Evolutionary conservation across 1,284 basidiomycete species (phyloP).

Genomic region (Rhodotorula sp.): DNA sequence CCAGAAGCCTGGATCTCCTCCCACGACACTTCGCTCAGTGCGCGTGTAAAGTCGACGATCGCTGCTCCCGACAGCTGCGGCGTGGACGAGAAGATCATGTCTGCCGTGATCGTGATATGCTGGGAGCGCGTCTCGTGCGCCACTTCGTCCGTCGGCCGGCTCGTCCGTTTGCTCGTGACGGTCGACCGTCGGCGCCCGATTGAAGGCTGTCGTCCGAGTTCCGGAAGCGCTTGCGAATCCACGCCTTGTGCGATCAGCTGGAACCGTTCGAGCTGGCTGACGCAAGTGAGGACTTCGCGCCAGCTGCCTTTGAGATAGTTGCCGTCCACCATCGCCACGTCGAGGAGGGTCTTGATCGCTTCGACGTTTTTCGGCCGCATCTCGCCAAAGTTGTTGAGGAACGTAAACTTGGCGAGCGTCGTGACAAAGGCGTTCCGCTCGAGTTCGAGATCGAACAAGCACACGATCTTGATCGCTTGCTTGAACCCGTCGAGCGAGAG

Average conservation of each 20-base stretch:
- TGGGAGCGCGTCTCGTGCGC: slow-evolving; percentile 95
- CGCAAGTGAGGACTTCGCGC: slow-evolving; percentile 91
- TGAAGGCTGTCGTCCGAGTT: slow-evolving; percentile 70
- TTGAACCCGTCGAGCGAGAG: slow-evolving; percentile 93
- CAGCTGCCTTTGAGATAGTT: slow-evolving; percentile 92
- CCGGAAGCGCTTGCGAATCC: slow-evolving; percentile 65
- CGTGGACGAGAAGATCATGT: slow-evolving; percentile 97
- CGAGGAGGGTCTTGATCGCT: slow-evolving; percentile 88
- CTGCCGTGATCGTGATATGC: slow-evolving; percentile 96
- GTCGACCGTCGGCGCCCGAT: slow-evolving; percentile 30
- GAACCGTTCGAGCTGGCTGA: slow-evolving; percentile 96
- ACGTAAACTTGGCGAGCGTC: slow-evolving; percentile 95
- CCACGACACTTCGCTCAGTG: slow-evolving; percentile 96
- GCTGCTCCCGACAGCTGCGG: slow-evolving; percentile 94
- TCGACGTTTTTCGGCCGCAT: slow-evolving; percentile 99
- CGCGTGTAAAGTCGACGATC: slow-evolving; percentile 96
- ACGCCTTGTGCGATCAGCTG: slow-evolving; percentile 82
- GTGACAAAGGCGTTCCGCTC: slow-evolving; percentile 95
- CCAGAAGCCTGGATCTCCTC: slow-evolving; percentile 98
- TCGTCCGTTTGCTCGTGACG: slow-evolving; percentile 44
- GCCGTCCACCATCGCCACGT: slow-evolving; percentile 88
- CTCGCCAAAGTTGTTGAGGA: slow-evolving; percentile 91
- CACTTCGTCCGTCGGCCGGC: slow-evolving; percentile 78
- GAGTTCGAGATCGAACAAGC: slow-evolving; percentile 90
- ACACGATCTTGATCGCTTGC: slow-evolving; percentile 85